Evolutionary conservation across 345 rosid species (phyloP).

Genomic region (Cochlearia excelsa): DNA sequence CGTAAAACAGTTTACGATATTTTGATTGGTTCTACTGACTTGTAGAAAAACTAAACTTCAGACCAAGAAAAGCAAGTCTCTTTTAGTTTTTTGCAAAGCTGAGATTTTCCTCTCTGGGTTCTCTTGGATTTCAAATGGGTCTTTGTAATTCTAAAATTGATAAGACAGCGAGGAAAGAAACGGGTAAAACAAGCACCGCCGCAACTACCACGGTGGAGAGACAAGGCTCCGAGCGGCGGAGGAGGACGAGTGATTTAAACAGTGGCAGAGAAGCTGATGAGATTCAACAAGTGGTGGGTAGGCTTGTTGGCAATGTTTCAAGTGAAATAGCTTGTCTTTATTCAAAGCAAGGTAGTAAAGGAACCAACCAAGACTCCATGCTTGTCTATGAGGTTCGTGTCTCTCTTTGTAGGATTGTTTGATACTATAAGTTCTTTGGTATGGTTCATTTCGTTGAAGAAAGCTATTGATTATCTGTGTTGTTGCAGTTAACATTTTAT

Average conservation of each 20-base stretch:
- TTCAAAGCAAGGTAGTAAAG: conserved; percentile 92
- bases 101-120: conserved; percentile 5
- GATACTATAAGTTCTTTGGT: neutral
- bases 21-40: conserved; percentile 13
- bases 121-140: conserved; percentile 47
- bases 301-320: conserved; percentile 59
- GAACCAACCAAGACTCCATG: conserved; percentile 98
- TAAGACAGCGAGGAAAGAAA: conserved; percentile 33
- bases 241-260: conserved; percentile 38
- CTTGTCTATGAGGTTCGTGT: conserved; percentile 84
- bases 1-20: conserved; percentile 21
- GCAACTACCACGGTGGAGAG: conserved; percentile 24
- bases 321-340: conserved; percentile 64
- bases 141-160: conserved; percentile 53
- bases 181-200: conserved; percentile 10
- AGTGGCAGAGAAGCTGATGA: conserved; percentile 37
- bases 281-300: conserved; percentile 52
- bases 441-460: too few species aligned
- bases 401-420: conserved; percentile 1
- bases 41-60: conserved; percentile 20
- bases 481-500: neutral
- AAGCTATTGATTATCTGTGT: neutral
- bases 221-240: conserved; percentile 44
- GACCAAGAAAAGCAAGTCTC: neutral
- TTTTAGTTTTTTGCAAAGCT: conserved; percentile 13